Evolutionary conservation across 768 basidiomycete species (phyloP), one percentile per base, ranked within the genome.

Genomic region (Pleurotus tuoliensis): DNA sequence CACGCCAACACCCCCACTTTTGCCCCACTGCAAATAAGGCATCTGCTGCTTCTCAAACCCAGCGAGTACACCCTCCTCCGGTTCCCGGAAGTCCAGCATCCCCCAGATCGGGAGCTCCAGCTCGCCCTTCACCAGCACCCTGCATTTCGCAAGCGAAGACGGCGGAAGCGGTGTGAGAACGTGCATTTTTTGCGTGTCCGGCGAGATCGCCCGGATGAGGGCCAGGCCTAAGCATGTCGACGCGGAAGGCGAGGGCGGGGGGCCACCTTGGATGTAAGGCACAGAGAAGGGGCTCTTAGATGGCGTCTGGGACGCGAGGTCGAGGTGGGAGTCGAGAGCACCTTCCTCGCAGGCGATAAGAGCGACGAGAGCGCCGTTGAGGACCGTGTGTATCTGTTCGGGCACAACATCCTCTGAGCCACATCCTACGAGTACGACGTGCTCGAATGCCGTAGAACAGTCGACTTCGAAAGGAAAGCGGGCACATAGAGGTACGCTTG

Each of bases 71-170:
- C 71, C 76, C 20, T 62, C 70, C 7, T 67, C 69, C 1, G 69
- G 70, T 3, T 61, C 65, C 22, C 74, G 70, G 56, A 84, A 88
- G 67, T 95, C 93, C 49, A 97, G 73, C 86, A 93, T 83, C 0
- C 88, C 93, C 84, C 88, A 89, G 0, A 94, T 74, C 0, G 94
- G 94, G 0, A 97, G 70, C 68, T 95, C 93, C 63, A 94, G 75
- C 66, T 94, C 92, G 6, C 94, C 94, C 68, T 90, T 94, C 46
- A 96, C 84, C 3, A 96, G 64, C 15, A 83, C 73, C 3, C 82
- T 71, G 20, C 64, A 66, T 13, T 66, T 62, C 0, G 64, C 59
- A 2, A 96, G 75, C 0, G 76, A 41, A 0, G 64, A 53, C 0
- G 80, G 70, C 0, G 87, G 83, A 1, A 94, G 58, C 0, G 95